phyloP scores from a whole-genome alignment of 2,329 filamentous ascomycete species.

The Trichoderma sp. region DNA sequence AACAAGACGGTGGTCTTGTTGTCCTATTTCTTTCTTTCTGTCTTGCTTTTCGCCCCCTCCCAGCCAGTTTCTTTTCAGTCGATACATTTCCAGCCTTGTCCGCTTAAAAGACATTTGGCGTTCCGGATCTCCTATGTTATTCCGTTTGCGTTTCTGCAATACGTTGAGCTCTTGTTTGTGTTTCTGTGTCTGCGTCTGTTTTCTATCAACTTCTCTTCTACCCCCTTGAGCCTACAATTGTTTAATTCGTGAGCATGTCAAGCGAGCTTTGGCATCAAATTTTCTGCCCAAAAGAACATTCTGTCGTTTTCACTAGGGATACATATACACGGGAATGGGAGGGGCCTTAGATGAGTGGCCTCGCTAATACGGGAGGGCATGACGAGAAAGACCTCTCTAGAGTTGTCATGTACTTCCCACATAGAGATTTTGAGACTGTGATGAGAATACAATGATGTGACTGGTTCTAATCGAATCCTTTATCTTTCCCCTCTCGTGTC shows the following conservation, averaged over 20 bases:
- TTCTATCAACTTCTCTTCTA: neutral
- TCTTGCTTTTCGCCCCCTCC: neutral
- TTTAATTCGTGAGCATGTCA: neutral
- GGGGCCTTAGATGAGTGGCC: neutral
- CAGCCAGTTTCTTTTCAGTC: neutral
- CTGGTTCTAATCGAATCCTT: neutral
- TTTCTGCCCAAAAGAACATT: neutral
- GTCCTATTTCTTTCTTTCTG: neutral
- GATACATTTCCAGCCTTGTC: neutral
- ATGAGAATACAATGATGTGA: conserved; percentile 7
- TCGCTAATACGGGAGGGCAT: neutral
- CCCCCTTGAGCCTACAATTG: neutral
- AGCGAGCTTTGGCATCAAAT: neutral
- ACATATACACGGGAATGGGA: neutral
- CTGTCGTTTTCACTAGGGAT: neutral
- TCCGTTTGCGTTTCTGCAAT: no score
- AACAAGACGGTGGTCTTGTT: neutral
- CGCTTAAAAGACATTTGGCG: neutral
- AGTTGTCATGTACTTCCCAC: neutral
- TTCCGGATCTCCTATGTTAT: neutral
- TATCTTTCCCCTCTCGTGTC: neutral
- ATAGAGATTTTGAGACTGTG: neutral
- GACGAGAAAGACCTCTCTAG: neutral
- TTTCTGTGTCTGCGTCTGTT: neutral
- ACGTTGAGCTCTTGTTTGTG: neutral